These are phyloP conservation scores for Xylaria hypoxylon DNA, from an alignment of 2,329 filamentous ascomycete genomes.

Conservation along the genomic window DNA sequence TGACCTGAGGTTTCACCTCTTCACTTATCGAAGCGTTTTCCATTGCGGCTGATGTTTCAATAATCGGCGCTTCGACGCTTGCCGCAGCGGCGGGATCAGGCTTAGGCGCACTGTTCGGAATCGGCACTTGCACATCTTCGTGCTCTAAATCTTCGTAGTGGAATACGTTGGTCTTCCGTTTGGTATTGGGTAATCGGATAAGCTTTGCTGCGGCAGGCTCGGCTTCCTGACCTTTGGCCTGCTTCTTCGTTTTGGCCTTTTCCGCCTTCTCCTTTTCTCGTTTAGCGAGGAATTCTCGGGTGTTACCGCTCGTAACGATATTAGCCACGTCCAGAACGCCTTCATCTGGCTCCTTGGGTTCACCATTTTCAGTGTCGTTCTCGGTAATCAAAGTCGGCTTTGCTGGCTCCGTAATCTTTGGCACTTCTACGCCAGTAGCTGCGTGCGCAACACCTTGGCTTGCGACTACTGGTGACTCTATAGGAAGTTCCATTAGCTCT, in stretches of 20 bases:
- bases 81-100: constrained; percentile 21
- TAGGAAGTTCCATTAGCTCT: constrained; percentile 62
- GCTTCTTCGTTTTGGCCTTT: constrained; percentile 70
- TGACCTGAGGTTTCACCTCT: constrained; percentile 39
- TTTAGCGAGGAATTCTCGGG: constrained; percentile 83
- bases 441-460: constrained; percentile 44
- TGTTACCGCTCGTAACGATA: constrained; percentile 84
- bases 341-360: constrained; percentile 63
- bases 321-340: constrained; percentile 86
- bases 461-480: constrained; percentile 53
- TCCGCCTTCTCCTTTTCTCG: constrained; percentile 84
- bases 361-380: constrained; percentile 51
- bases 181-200: constrained; percentile 75
- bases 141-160: constrained; percentile 76
- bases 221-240: constrained; percentile 68
- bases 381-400: constrained; percentile 51
- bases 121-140: constrained; percentile 61
- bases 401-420: constrained; percentile 50
- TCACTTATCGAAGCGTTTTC: constrained; percentile 39
- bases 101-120: constrained; percentile 45
- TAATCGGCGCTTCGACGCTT: constrained; percentile 30
- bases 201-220: constrained; percentile 66
- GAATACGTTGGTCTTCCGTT: constrained; percentile 76
- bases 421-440: constrained; percentile 51
- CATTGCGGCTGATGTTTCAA: constrained; percentile 38